These are phyloP conservation scores for Anastatica hierochuntica DNA, from an alignment of 345 rosid species.

Conservation along the genomic window DNA sequence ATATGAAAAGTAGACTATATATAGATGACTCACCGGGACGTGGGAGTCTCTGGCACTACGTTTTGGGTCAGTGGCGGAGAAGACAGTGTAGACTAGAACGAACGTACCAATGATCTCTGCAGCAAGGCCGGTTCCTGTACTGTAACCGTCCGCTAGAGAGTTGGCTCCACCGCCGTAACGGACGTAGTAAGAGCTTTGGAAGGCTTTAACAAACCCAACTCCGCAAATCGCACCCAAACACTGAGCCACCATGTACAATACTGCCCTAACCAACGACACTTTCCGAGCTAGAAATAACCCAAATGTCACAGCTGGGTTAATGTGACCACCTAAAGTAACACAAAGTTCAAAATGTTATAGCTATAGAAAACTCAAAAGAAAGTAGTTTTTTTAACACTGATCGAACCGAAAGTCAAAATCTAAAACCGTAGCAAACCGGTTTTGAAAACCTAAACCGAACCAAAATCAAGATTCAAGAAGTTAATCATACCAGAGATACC, in stretches of 20 bases:
- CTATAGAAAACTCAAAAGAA: too few species aligned
- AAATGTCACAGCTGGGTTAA: slow-evolving; percentile 24
- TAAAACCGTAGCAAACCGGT: too few species aligned
- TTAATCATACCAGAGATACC: slow-evolving; percentile 65
- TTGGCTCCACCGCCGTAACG: slow-evolving; percentile 61
- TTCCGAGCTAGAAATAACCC: slow-evolving; percentile 56
- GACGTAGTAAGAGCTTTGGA: slow-evolving; percentile 42
- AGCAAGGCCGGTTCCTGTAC: slow-evolving; percentile 47
- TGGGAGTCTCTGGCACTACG: slow-evolving; percentile 59
- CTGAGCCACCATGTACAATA: slow-evolving; percentile 74
- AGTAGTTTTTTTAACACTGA: too few species aligned
- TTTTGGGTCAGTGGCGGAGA: slow-evolving; percentile 64
- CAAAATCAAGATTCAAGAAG: slow-evolving; percentile 20
- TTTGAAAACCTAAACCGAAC: background rate
- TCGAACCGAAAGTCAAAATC: too few species aligned
- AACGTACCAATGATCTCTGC: slow-evolving; percentile 67
- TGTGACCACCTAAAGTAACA: slow-evolving; percentile 42
- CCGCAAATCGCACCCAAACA: slow-evolving; percentile 63
- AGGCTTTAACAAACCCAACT: slow-evolving; percentile 50
- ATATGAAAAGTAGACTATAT: background rate
- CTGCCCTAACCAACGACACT: slow-evolving; percentile 55
- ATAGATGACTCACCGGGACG: slow-evolving; percentile 38
- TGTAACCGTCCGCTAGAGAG: slow-evolving; percentile 33
- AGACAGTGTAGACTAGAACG: slow-evolving; percentile 56
- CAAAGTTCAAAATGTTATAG: background rate